phyloP scores from a whole-genome alignment of 2,329 filamentous ascomycete genomes.

The Capronia epimyces region DNA sequence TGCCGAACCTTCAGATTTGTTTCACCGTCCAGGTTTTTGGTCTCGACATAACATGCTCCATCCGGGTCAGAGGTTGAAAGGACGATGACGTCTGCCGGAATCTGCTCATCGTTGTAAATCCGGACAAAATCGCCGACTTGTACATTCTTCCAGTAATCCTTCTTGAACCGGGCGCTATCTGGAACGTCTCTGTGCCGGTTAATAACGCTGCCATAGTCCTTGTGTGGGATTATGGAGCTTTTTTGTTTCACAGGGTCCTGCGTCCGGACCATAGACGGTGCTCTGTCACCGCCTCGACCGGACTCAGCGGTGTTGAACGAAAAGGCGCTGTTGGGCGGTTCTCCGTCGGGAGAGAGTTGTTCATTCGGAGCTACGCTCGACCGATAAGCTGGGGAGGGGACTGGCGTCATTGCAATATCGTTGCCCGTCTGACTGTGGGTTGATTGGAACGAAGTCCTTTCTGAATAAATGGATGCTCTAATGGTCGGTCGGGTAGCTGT shows the following conservation, averaged over 20 bases:
- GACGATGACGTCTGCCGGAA: constrained; percentile 89
- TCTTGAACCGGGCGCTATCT: constrained; percentile 79
- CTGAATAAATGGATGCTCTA: constrained; percentile 53
- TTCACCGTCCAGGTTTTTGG: constrained; percentile 95
- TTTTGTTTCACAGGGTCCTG: constrained; percentile 21
- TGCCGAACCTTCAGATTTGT: constrained; percentile 95
- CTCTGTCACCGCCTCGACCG: constrained; percentile 13
- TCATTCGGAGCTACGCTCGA: constrained; percentile 15
- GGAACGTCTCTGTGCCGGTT: constrained; percentile 61
- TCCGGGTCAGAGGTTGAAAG: constrained; percentile 89
- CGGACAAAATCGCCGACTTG: constrained; percentile 95
- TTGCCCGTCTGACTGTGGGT: constrained; percentile 47
- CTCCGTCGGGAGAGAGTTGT: constrained; percentile 11
- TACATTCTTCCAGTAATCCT: constrained; percentile 90
- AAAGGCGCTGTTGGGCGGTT: constrained; percentile 29
- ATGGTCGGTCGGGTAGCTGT: constrained; percentile 56
- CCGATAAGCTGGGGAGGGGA: constrained; percentile 59
- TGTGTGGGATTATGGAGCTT: constrained; percentile 36
- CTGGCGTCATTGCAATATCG: constrained; percentile 92
- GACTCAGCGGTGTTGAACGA: constrained; percentile 29
- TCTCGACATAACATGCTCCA: constrained; percentile 94
- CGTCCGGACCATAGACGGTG: constrained; percentile 17
- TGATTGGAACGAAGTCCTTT: constrained; percentile 49
- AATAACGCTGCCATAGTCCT: constrained; percentile 63
- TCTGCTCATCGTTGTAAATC: constrained; percentile 90